Evolutionary conservation across 2,329 filamentous ascomycete species (phyloP), one percentile per base, ranked within the genome.

Genomic region (Microsporum canis): DNA sequence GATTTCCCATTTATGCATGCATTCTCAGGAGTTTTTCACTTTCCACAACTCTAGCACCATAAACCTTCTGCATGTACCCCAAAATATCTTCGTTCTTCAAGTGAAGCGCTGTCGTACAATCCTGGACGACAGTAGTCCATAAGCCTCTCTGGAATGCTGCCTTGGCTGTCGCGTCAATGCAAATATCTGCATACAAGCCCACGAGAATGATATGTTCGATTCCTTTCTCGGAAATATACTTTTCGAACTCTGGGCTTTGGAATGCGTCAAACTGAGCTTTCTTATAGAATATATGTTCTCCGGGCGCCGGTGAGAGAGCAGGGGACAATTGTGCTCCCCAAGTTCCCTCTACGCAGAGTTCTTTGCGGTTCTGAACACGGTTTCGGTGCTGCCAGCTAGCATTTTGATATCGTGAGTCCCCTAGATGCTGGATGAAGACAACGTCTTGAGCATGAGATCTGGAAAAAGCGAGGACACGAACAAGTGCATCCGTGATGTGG

Each of bases 41-140:
- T 29, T 41, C 55, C 31, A 57, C 55, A 38, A 57, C 31, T 57
- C 55, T 57, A 7, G 55, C 12, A 10, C 55, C 55, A 29, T 57
- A 57, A 57, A 57, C 55, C n/a, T 57, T 57, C 55, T 57, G 55
- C 55, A 57, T 57, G 38, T 57, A 57, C 17, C 38, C 38, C 34
- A 57, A 57, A 23, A 57, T 41, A 12, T 38, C 34, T 38, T 38
- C 55, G 12, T 57, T 17, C 31, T 27, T 27, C 33, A 57, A 29
- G 33, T 57, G 55, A 33, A 57, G 55, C 14, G 55, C 14, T 29
- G 34, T 39, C 23, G 55, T 57, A 57, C 55, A 57, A 41, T 57
- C 55, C 55, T 57, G 55, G 55, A 57, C 31, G 14, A 57, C 55
- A 14, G 55, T 57, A n/a, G 55, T 57, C 55, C 55, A 57, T 57